phyloP scores from a whole-genome alignment of 768 basidiomycete species.

The Mycena albidolilacea region DNA sequence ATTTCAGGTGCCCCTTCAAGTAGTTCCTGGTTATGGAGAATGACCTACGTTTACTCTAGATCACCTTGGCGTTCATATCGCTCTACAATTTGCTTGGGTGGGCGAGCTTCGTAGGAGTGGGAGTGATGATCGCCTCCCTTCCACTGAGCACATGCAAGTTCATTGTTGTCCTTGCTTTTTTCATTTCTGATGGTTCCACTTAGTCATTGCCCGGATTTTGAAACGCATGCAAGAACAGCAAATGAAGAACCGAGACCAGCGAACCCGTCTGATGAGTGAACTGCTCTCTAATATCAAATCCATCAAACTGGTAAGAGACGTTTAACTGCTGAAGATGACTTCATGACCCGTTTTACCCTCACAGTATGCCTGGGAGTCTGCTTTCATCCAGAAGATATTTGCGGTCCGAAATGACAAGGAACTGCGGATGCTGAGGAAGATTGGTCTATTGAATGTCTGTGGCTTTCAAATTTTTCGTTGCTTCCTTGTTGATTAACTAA shows the following conservation, averaged over 20 bases:
- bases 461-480: constrained; percentile 36
- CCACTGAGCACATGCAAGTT: constrained; percentile 75
- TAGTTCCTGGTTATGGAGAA: not conserved
- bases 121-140: constrained; percentile 87
- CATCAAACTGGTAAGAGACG: constrained; percentile 70
- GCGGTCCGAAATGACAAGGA: constrained; percentile 88
- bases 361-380: constrained; percentile 92
- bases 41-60: constrained; percentile 56
- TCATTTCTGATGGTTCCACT: constrained; percentile 11
- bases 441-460: constrained; percentile 80
- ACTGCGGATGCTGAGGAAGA: constrained; percentile 84
- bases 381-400: constrained; percentile 86
- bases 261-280: constrained; percentile 93
- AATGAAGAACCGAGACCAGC: constrained; percentile 93
- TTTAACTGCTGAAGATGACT: not conserved
- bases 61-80: constrained; percentile 90
- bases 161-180: not conserved
- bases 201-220: constrained; percentile 75
- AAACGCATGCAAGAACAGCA: constrained; percentile 88
- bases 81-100: constrained; percentile 93
- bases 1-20: constrained; percentile 70
- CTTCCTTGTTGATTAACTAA: not conserved
- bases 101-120: constrained; percentile 92
- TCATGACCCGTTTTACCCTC: not conserved
- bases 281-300: constrained; percentile 90